These are phyloP conservation scores for Eryngium alpinum DNA, from an alignment of 140 eudicot genomes.

Conservation along the genomic window DNA sequence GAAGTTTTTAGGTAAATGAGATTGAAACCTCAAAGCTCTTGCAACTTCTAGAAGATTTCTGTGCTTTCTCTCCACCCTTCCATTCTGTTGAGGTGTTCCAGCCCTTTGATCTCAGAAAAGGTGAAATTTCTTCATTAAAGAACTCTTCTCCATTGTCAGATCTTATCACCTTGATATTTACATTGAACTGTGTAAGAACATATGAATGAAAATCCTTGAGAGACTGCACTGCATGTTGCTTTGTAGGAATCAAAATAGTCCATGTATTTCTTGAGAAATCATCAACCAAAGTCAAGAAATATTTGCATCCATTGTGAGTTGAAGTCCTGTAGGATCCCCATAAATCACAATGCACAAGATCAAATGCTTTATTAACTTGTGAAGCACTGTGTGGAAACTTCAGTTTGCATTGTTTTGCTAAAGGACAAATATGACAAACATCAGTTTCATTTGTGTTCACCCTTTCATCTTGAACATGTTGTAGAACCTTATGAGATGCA, in stretches of 20 bases:
- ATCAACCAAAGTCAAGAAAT: not conserved
- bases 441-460: no score
- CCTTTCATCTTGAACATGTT: no score
- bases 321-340: not conserved
- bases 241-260: not conserved
- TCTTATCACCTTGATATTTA: not conserved
- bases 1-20: not conserved
- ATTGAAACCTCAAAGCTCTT: constrained; percentile 1
- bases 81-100: constrained; percentile 2
- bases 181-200: not conserved
- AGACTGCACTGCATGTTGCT: not conserved
- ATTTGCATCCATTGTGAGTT: not conserved
- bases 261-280: not conserved
- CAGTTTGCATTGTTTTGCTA: not conserved
- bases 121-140: no score
- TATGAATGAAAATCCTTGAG: no score
- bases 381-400: not conserved
- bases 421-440: no score
- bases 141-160: constrained; percentile 10
- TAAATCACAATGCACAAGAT: not conserved
- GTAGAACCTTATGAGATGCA: no score
- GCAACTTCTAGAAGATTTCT: not conserved
- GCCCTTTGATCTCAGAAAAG: not conserved
- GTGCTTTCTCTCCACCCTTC: constrained; percentile 4
- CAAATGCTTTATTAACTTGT: not conserved